These are phyloP conservation scores for Alloteropsis semialata DNA, from an alignment of 176 grass and related monocot genomes.

Conservation along the genomic window DNA sequence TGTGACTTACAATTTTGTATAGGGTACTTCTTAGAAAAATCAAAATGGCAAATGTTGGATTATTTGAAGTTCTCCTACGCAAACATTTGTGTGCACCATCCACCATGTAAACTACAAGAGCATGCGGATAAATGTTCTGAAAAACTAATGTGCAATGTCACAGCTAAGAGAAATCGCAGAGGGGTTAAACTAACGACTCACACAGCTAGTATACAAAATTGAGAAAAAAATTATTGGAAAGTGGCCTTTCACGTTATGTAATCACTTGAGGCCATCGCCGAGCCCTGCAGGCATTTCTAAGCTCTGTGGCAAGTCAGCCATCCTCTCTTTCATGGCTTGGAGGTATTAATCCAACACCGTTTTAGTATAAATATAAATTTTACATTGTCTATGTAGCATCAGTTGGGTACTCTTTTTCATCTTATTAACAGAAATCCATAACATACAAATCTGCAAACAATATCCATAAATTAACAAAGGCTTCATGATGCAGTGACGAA, in stretches of 20 bases:
- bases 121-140: too few species aligned
- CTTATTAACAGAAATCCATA: too few species aligned
- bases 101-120: too few species aligned
- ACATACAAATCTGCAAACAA: too few species aligned
- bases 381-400: neutral
- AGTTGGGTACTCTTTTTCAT: neutral
- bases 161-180: neutral
- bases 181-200: slow-evolving; percentile 10
- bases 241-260: neutral
- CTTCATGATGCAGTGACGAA: too few species aligned
- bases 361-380: slow-evolving; percentile 6
- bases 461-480: too few species aligned
- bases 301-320: slow-evolving; percentile 90
- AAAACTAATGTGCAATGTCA: too few species aligned
- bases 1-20: too few species aligned
- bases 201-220: slow-evolving; percentile 62
- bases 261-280: slow-evolving; percentile 60
- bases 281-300: slow-evolving; percentile 87
- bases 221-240: slow-evolving; percentile 37
- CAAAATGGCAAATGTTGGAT: too few species aligned
- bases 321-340: slow-evolving; percentile 99
- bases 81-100: too few species aligned
- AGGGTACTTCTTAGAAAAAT: too few species aligned
- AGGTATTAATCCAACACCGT: neutral
- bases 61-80: too few species aligned